Base-by-base conservation (phyloP, 306 rosid species). In the Cucurbita argyrosperma region DNA sequence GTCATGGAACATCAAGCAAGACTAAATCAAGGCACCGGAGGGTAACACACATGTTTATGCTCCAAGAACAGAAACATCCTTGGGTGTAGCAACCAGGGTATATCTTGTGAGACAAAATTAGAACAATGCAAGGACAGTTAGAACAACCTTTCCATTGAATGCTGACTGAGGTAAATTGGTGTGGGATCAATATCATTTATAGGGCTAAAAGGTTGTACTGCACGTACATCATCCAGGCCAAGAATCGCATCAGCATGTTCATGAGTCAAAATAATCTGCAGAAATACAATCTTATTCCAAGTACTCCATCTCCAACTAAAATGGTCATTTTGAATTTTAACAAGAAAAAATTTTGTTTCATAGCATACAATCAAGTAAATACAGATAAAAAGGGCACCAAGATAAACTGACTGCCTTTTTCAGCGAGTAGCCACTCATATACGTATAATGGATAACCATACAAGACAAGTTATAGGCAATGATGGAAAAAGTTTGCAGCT, bases 211-310 rank as follows among this genome's bases (percentile, higher is more conserved):
- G 92, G 95, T 85, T 94, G 99, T 45, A 94, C 87, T 73, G 90
- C 87, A 45, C 99, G 95, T 76, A 94, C 70, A 74, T 94, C 99
- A 89, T 94, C 99, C 85, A 94, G 86, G 76, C 99, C 99, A 87
- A 94, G 97, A 80, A 89, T 94, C 64, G 99, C 99, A 85, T 94
- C 99, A 4, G 99, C 99, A 83, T 94, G 99, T 76, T 91, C 99
- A 81, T 94, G 99, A 80, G 99, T 91, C 88, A 94, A 88, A 82
- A 94, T 77, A 79, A 94, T 87, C 99, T 94, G 97, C 85, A 87
- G 76, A 49, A 21, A 78, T 60, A 59, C 62, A 82, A 54, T 64
- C 67, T 35, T 71, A 73, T 58, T 71, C 61, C 16, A 21, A 47
- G 7, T 26, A 8, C 14, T 9, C 19, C 47, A 7, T 64, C 51